These are phyloP conservation scores for Leccinum obscurum DNA, from an alignment of 768 basidiomycete genomes.

Conservation along the genomic window DNA sequence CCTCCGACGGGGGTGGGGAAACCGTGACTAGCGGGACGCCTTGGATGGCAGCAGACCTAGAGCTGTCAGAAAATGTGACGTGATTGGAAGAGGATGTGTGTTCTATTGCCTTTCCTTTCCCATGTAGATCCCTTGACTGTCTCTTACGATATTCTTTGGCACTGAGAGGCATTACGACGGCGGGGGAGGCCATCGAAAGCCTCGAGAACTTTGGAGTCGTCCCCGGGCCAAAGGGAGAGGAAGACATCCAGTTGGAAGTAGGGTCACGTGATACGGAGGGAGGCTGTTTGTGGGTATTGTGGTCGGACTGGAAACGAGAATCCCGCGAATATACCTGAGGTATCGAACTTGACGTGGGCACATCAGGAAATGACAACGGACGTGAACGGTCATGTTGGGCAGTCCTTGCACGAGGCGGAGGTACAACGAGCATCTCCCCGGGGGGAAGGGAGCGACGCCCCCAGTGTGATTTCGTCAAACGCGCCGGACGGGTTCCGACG, in stretches of 20 bases:
- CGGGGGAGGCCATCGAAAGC: constrained; percentile 28
- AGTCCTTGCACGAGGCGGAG: constrained; percentile 26
- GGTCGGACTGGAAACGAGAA: constrained; percentile 9
- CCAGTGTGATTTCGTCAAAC: constrained; percentile 12
- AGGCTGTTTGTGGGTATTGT: constrained; percentile 14
- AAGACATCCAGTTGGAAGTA: constrained; percentile 28
- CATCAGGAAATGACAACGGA: constrained; percentile 9
- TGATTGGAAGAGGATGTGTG: not conserved
- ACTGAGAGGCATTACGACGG: constrained; percentile 33
- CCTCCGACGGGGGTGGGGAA: constrained; percentile 15
- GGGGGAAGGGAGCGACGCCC: constrained; percentile 8
- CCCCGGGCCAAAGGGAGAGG: constrained; percentile 32
- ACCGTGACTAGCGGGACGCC: constrained; percentile 15
- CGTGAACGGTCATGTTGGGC: constrained; percentile 20
- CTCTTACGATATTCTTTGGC: constrained; percentile 29
- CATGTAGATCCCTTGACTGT: constrained; percentile 12
- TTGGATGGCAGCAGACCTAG: not conserved
- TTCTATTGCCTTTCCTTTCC: constrained; percentile 13
- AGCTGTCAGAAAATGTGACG: constrained; percentile 17
- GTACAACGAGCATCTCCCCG: constrained; percentile 6
- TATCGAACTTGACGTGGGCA: not conserved
- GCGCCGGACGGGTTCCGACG: constrained; percentile 5
- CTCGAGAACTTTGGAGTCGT: constrained; percentile 32
- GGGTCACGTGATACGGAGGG: constrained; percentile 29
- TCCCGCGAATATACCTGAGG: constrained; percentile 15